phyloP scores from a whole-genome alignment of 2,329 filamentous ascomycete genomes.

The Mycosphaerella sp. region DNA sequence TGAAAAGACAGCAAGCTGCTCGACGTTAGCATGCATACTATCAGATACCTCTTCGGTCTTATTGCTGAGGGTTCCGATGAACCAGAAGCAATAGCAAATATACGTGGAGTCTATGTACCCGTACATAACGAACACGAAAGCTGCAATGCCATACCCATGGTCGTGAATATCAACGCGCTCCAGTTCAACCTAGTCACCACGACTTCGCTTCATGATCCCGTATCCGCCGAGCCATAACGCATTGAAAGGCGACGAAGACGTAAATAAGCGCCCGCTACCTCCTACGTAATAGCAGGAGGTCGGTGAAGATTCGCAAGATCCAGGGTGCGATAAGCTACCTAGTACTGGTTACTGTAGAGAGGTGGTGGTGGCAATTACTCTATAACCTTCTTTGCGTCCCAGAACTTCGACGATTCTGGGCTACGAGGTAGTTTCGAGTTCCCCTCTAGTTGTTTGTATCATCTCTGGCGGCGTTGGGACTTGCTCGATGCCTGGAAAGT shows the following conservation, averaged over 20 bases:
- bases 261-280: conserved; percentile 2
- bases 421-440: not conserved
- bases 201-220: conserved; percentile 5
- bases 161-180: conserved; percentile 4
- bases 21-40: not conserved
- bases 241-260: conserved; percentile 8
- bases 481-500: conserved; percentile 7
- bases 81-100: conserved; percentile 9
- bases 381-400: not conserved
- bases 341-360: no score
- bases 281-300: not conserved
- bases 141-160: conserved; percentile 2
- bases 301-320: conserved; percentile 7
- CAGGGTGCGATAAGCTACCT: conserved; percentile 6
- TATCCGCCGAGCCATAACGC: conserved; percentile 8
- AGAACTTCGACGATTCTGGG: not conserved
- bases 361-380: no score
- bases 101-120: conserved; percentile 8
- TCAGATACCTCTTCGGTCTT: conserved; percentile 3
- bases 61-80: conserved; percentile 8
- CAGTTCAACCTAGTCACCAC: not conserved
- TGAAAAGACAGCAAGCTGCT: conserved; percentile 3
- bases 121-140: conserved; percentile 7
- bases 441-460: not conserved
- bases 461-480: conserved; percentile 10